Evolutionary conservation across 192 early-diverging fungal genomes (phyloP).

Genomic region (Globomyces pollinis-pini): DNA sequence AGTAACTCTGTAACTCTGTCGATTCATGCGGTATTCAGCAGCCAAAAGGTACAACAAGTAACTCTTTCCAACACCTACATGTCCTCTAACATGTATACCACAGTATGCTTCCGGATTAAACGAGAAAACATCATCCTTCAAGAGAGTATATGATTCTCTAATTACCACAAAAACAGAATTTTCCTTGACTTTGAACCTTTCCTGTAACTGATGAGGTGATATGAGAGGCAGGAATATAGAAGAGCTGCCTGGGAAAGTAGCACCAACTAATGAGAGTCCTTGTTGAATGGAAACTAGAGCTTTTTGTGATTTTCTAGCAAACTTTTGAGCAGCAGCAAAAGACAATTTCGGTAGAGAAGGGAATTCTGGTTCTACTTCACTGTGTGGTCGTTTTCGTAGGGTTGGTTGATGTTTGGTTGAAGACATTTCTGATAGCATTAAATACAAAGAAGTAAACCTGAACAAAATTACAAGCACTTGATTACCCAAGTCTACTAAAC

Average conservation of each 20-base stretch:
- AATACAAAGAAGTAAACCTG: too few species aligned
- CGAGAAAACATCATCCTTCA: conserved; percentile 5
- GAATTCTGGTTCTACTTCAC: background rate
- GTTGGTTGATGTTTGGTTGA: background rate
- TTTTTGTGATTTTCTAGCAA: background rate
- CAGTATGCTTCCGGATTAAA: background rate
- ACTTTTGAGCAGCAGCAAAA: background rate
- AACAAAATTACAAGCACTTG: too few species aligned
- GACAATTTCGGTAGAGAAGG: background rate
- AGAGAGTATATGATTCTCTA: conserved; percentile 1
- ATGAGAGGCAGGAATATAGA: conserved; percentile 7
- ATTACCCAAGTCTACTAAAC: too few species aligned
- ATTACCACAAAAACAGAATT: conserved; percentile 10
- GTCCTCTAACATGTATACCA: conserved; percentile 3
- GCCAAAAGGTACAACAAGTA: conserved; percentile 11
- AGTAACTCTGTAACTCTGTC: conserved; percentile 6
- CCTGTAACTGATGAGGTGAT: conserved; percentile 8
- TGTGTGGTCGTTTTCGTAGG: background rate
- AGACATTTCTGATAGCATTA: background rate
- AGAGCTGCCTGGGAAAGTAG: background rate
- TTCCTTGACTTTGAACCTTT: background rate
- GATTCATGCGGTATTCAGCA: conserved; percentile 4
- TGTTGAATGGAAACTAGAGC: background rate
- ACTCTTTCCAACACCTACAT: conserved; percentile 11
- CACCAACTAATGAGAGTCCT: too few species aligned